Conservation (phyloP, 768 basidiomycete genomes). For the Galerina marginata region DNA sequence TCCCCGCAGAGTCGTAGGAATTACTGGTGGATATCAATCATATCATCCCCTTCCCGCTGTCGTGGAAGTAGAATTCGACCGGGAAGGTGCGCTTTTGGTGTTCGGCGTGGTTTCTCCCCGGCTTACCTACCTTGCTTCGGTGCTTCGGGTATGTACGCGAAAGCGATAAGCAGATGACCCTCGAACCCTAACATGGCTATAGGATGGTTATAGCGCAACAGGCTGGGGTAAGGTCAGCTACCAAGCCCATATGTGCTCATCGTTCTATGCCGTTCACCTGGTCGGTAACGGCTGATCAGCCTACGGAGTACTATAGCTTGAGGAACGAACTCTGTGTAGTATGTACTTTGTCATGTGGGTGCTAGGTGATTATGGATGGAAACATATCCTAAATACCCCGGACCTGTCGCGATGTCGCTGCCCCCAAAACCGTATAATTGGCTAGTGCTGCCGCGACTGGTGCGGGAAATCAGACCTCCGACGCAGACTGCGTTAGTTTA, state of each 20-base stretch:
- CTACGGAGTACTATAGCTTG: neutral
- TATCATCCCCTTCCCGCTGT: slow-evolving; percentile 10
- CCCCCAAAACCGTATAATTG: neutral
- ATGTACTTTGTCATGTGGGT: slow-evolving; percentile 14
- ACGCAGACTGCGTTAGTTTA: neutral
- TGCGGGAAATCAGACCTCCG: slow-evolving; percentile 11
- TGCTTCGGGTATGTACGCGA: neutral
- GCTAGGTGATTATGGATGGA: neutral
- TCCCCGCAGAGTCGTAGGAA: neutral
- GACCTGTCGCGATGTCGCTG: slow-evolving; percentile 13
- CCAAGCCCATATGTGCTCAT: no score
- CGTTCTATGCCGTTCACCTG: neutral
- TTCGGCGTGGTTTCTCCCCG: slow-evolving; percentile 5
- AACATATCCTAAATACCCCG: slow-evolving; percentile 15
- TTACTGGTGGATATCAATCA: slow-evolving; percentile 10
- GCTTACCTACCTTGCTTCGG: slow-evolving; percentile 1
- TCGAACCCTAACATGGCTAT: no score
- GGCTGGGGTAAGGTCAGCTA: no score
- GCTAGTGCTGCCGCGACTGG: slow-evolving; percentile 14
- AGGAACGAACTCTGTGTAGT: neutral
- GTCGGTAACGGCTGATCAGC: neutral
- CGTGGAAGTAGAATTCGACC: slow-evolving; percentile 14
- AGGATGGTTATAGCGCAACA: no score
- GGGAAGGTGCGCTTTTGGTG: slow-evolving; percentile 1
- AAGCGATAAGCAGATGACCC: neutral